Evolutionary conservation across 805 yeast species (phyloP).

Genomic region (Spathaspora sp.): DNA sequence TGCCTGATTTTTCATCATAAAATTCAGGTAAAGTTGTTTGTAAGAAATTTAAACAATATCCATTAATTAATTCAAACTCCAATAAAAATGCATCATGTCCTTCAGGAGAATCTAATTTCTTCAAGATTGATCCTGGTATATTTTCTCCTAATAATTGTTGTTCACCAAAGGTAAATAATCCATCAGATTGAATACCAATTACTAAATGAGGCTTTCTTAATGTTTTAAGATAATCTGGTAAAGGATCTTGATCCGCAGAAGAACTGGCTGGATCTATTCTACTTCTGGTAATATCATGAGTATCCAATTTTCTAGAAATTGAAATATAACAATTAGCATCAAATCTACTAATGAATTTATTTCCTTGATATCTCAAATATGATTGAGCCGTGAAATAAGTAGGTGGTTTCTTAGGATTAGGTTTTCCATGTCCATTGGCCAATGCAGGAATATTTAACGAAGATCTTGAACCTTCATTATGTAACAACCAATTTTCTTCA

Average conservation of each 20-base stretch:
- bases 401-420: constrained; percentile 34
- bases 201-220: constrained; percentile 75
- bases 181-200: constrained; percentile 90
- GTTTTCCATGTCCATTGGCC: constrained; percentile 4
- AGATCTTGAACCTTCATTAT: constrained; percentile 72
- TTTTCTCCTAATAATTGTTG: constrained; percentile 78
- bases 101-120: constrained; percentile 82
- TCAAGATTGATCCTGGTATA: constrained; percentile 65
- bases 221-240: constrained; percentile 52
- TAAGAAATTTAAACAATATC: constrained; percentile 63
- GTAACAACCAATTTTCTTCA: constrained; percentile 79
- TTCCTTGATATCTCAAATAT: constrained; percentile 90
- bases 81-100: constrained; percentile 96
- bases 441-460: constrained; percentile 8
- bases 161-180: constrained; percentile 86
- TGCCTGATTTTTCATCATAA: constrained; percentile 37
- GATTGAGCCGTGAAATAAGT: constrained; percentile 92
- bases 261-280: constrained; percentile 34
- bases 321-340: constrained; percentile 97
- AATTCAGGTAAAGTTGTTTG: constrained; percentile 53
- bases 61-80: constrained; percentile 81
- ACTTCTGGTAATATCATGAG: constrained; percentile 89
- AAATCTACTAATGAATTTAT: constrained; percentile 81
- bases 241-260: constrained; percentile 17
- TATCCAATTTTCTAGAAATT: constrained; percentile 87